phyloP scores from a whole-genome alignment of 495 filamentous ascomycete genomes.

The Tuber indicum region DNA sequence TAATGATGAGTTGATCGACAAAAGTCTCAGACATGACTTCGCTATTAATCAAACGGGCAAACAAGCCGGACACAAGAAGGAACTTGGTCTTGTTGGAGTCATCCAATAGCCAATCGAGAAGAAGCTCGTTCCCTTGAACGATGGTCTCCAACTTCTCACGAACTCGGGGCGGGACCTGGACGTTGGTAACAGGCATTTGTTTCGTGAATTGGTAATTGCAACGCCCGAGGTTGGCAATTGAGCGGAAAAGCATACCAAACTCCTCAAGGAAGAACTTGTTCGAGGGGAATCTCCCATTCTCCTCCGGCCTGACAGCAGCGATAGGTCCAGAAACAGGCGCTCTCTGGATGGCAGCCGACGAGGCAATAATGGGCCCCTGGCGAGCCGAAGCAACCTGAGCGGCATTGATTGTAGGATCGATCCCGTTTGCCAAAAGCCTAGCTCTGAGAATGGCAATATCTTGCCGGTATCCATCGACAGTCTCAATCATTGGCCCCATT shows the following conservation, averaged over 20 bases:
- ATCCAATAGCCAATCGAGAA: conserved; percentile 14
- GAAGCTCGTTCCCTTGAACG: conserved; percentile 11
- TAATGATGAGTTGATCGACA: neutral
- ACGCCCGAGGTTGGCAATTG: conserved; percentile 32
- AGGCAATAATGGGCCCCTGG: neutral
- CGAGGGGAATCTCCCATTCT: neutral
- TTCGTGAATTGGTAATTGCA: conserved; percentile 35
- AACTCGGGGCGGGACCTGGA: conserved; percentile 10
- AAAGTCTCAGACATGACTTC: conserved; percentile 19
- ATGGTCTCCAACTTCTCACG: conserved; percentile 15
- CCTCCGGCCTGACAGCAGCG: neutral
- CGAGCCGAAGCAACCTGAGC: neutral
- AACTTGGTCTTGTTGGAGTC: conserved; percentile 25
- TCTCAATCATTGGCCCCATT: neutral
- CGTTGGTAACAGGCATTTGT: conserved; percentile 11
- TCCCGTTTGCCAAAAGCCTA: neutral
- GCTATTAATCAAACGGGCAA: conserved; percentile 12
- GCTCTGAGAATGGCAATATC: neutral
- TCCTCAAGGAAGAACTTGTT: conserved; percentile 23
- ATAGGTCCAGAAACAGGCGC: neutral
- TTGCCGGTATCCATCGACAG: neutral
- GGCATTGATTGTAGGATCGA: neutral
- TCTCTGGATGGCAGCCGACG: neutral
- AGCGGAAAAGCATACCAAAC: conserved; percentile 34
- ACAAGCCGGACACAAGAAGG: conserved; percentile 26